These are phyloP conservation scores for Sinapis alba DNA, from an alignment of 441 rosid genomes.

Conservation along the genomic window DNA sequence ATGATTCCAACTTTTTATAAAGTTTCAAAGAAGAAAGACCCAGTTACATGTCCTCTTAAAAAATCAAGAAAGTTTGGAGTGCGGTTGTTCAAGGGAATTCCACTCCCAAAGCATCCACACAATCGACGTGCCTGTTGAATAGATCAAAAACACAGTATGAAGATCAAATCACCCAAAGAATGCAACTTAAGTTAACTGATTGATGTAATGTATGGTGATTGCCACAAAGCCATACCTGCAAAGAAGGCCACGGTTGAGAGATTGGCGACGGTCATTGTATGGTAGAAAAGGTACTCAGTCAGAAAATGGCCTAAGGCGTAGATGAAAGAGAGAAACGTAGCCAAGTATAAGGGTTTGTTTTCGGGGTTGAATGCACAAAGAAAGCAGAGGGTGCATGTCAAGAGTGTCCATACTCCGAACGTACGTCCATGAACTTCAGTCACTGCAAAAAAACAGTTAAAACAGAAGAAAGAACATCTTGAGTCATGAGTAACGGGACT, in stretches of 20 bases:
- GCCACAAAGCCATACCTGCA: constrained; percentile 57
- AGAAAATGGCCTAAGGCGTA: constrained; percentile 89
- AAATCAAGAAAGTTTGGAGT: constrained; percentile 45
- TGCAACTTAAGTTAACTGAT: neutral
- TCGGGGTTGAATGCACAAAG: constrained; percentile 90
- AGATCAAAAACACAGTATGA: neutral
- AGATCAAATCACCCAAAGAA: constrained; percentile 10
- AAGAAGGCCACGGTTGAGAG: constrained; percentile 76
- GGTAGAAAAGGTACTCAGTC: constrained; percentile 74
- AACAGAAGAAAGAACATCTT: neutral
- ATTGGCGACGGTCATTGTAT: constrained; percentile 76
- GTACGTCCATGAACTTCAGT: constrained; percentile 96
- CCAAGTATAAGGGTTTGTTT: constrained; percentile 74
- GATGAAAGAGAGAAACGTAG: constrained; percentile 82
- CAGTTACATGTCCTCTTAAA: neutral
- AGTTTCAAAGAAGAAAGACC: neutral
- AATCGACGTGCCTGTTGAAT: constrained; percentile 66
- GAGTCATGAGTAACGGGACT: neutral
- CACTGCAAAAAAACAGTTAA: constrained; percentile 54
- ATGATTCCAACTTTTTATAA: neutral
- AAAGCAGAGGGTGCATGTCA: constrained; percentile 92
- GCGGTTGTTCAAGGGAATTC: constrained; percentile 56
- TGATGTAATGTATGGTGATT: constrained; percentile 10
- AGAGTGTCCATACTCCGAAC: constrained; percentile 93
- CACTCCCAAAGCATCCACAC: constrained; percentile 86